Evolutionary conservation across 306 rosid species (phyloP).

Genomic region (Castanea mollissima): DNA sequence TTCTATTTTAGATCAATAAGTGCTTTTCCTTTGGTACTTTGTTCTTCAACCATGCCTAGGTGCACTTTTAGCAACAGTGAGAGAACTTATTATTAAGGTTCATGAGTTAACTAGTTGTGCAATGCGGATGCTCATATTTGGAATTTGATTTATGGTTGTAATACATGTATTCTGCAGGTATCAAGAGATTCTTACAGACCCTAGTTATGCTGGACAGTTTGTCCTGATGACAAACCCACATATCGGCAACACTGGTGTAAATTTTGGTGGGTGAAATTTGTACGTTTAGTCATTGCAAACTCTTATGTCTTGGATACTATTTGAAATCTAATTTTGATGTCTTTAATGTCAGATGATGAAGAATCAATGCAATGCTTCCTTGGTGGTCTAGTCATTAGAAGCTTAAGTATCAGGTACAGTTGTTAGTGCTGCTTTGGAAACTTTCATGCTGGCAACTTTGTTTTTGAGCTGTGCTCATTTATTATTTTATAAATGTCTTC

Average conservation of each 20-base stretch:
- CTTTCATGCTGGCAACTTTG: background rate
- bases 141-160: constrained; percentile 8
- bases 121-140: background rate
- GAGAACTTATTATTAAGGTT: background rate
- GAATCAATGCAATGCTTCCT: constrained; percentile 82
- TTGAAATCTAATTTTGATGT: constrained; percentile 4
- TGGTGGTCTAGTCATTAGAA: constrained; percentile 82
- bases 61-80: background rate
- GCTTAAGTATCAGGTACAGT: constrained; percentile 69
- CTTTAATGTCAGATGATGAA: constrained; percentile 62
- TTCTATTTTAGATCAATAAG: background rate
- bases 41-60: background rate
- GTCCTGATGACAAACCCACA: constrained; percentile 95
- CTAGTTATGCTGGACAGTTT: constrained; percentile 96
- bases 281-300: background rate
- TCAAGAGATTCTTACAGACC: constrained; percentile 95
- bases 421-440: constrained; percentile 11
- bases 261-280: constrained; percentile 55
- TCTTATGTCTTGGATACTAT: constrained; percentile 8
- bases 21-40: background rate
- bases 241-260: constrained; percentile 91
- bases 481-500: constrained; percentile 18
- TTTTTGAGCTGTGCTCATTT: constrained; percentile 14
- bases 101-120: background rate
- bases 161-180: constrained; percentile 48